Percentiles rank a stretch among this genome's conserved stretches.
Evolutionary conservation across 2,329 filamentous ascomycete genomes (phyloP).

Genomic region (Sphaerulina musiva): DNA sequence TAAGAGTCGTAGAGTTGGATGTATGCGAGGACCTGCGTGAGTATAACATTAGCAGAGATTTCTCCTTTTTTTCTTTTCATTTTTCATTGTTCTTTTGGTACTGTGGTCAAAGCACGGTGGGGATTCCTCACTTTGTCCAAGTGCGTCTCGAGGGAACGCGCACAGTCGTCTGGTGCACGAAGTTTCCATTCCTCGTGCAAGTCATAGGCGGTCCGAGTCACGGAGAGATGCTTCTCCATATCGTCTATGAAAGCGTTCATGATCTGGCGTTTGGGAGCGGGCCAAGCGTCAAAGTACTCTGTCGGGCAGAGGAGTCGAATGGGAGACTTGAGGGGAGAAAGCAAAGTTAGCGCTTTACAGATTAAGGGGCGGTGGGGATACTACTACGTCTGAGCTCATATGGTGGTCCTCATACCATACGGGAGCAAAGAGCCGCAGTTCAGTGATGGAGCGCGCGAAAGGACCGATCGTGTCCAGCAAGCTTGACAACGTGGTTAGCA

Average conservation of each 20-base stretch:
- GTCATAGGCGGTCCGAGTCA: not conserved
- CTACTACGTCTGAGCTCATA: too few relatives aligned
- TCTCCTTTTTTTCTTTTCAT: too few relatives aligned
- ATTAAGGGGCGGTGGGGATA: too few relatives aligned
- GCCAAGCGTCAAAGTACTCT: not conserved
- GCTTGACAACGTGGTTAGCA: not conserved
- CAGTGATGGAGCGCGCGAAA: not conserved
- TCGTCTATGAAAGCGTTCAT: not conserved
- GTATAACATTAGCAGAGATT: not conserved
- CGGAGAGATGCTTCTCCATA: not conserved
- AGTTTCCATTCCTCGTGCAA: not conserved
- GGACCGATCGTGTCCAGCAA: not conserved
- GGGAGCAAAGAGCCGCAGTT: not conserved
- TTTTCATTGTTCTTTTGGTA: too few relatives aligned
- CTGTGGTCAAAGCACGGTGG: too few relatives aligned
- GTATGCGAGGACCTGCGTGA: not conserved
- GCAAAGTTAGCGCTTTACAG: not conserved
- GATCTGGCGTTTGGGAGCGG: not conserved
- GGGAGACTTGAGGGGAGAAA: not conserved
- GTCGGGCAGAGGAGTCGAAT: not conserved
- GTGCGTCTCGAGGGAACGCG: not conserved
- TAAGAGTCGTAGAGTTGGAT: conserved; percentile 7
- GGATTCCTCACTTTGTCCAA: too few relatives aligned
- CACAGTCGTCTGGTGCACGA: not conserved
- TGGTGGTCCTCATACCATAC: not conserved